A percentile compares a stretch with the other conserved stretches of the same genome.
Conservation (phyloP, 371 early-diverging fungal species). For the Mortierella sp. region DNA sequence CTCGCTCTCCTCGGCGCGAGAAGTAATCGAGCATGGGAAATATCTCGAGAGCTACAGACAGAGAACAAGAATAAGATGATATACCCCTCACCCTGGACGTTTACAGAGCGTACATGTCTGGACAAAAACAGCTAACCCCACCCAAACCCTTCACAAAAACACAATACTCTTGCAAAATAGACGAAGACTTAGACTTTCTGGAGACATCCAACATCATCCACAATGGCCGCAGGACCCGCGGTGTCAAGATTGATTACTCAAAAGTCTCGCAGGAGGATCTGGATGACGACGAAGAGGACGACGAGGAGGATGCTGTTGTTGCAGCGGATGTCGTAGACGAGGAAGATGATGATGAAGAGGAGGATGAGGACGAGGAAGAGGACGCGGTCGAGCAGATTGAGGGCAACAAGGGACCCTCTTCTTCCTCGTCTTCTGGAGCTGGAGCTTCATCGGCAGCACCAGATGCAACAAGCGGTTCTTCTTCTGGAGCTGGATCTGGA, state of each 20-base stretch:
- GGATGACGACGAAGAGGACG: conserved; percentile 66
- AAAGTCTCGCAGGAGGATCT: conserved; percentile 73
- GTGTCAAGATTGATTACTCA: conserved; percentile 77
- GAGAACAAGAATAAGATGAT: no score
- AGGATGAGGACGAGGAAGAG: conserved; percentile 40
- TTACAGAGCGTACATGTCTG: no score
- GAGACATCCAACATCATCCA: conserved; percentile 76
- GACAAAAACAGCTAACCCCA: not conserved
- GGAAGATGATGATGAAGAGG: conserved; percentile 37
- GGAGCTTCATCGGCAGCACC: not conserved
- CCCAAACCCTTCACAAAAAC: not conserved
- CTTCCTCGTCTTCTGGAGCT: not conserved
- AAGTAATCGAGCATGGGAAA: no score
- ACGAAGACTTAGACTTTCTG: conserved; percentile 70
- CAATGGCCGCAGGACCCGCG: conserved; percentile 77
- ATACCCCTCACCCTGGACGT: no score
- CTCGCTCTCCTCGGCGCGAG: no score
- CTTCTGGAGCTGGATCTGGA: conserved; percentile 5
- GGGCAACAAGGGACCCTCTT: not conserved
- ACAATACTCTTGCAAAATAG: conserved; percentile 39
- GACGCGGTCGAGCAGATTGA: conserved; percentile 14
- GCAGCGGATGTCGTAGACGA: conserved; percentile 27
- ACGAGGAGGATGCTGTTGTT: conserved; percentile 46
- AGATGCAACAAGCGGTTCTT: not conserved
- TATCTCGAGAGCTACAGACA: no score